Percentiles rank a stretch among this genome's conserved stretches.
Evolutionary conservation across 768 basidiomycete species (phyloP).

Genomic region (Russula sp.): DNA sequence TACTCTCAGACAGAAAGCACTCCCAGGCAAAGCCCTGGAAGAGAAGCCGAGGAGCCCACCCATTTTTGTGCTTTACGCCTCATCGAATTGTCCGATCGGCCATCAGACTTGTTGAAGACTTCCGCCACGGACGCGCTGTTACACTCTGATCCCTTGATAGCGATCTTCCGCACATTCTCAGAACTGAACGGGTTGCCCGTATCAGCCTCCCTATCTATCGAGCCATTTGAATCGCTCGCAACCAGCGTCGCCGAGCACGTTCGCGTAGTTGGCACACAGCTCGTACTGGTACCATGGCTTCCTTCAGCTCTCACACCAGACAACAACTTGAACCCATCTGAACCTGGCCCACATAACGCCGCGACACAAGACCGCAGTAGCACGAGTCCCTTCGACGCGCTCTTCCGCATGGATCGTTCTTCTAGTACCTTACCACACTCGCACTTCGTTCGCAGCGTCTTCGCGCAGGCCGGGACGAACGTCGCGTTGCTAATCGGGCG

Average conservation of each 20-base stretch:
- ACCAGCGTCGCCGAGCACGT: slow-evolving; percentile 69
- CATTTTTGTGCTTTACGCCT: slow-evolving; percentile 62
- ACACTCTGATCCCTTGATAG: slow-evolving; percentile 67
- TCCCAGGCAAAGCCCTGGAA: neutral
- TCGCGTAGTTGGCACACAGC: slow-evolving; percentile 53
- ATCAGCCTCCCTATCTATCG: slow-evolving; percentile 64
- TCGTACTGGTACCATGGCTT: slow-evolving; percentile 84
- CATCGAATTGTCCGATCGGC: slow-evolving; percentile 74
- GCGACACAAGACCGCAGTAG: slow-evolving; percentile 37
- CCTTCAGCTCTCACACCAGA: slow-evolving; percentile 37
- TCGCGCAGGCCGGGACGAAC: slow-evolving; percentile 65
- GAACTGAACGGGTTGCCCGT: slow-evolving; percentile 67
- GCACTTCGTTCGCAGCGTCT: slow-evolving; percentile 80
- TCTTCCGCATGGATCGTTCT: slow-evolving; percentile 52
- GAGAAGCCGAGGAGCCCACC: neutral
- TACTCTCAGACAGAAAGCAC: slow-evolving; percentile 16
- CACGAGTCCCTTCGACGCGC: slow-evolving; percentile 68
- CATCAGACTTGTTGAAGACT: slow-evolving; percentile 61
- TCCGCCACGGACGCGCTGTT: slow-evolving; percentile 65
- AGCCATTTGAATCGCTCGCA: slow-evolving; percentile 72
- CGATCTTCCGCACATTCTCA: slow-evolving; percentile 74
- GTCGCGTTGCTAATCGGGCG: slow-evolving; percentile 84
- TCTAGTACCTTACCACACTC: slow-evolving; percentile 63
- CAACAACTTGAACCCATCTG: slow-evolving; percentile 5
- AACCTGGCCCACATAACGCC: slow-evolving; percentile 19